phyloP scores from a whole-genome alignment of 164 flowering plant genomes.

The Chloranthus sessilifolius region DNA sequence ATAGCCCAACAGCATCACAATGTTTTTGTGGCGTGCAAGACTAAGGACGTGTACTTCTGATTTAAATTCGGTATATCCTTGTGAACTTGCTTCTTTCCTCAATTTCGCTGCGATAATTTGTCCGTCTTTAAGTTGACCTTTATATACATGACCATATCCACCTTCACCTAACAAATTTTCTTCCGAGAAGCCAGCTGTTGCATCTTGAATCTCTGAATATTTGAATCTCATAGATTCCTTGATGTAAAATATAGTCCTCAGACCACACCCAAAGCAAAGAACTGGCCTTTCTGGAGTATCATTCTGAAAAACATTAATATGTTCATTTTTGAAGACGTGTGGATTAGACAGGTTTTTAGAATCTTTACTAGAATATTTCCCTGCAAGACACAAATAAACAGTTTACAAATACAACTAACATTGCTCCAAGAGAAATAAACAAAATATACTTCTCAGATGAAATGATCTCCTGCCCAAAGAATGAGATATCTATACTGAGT shows the following conservation, averaged over 20 bases:
- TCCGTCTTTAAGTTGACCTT: constrained; percentile 53
- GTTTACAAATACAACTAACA: not conserved
- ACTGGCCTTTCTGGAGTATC: constrained; percentile 33
- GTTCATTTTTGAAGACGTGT: constrained; percentile 9
- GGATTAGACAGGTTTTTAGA: constrained; percentile 9
- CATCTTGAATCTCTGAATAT: constrained; percentile 38
- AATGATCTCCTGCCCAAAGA: not conserved
- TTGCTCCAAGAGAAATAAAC: not conserved
- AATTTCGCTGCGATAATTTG: constrained; percentile 61
- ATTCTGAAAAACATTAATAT: constrained; percentile 2
- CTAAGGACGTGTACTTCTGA: constrained; percentile 48
- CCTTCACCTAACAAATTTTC: constrained; percentile 60
- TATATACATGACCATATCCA: constrained; percentile 58
- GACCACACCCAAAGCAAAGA: constrained; percentile 49
- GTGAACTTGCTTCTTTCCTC: constrained; percentile 47
- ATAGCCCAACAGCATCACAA: constrained; percentile 59
- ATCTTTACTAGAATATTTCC: constrained; percentile 5
- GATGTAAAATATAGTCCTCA: constrained; percentile 32
- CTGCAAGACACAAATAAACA: constrained; percentile 13
- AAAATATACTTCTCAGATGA: not conserved
- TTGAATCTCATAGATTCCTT: constrained; percentile 41
- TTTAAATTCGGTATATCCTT: constrained; percentile 50
- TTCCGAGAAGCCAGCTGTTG: constrained; percentile 42
- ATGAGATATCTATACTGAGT: not conserved
- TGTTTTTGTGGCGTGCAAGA: constrained; percentile 67